Percentiles rank a stretch among this genome's conserved stretches.
Evolutionary conservation across 208 protist genomes (phyloP).

Genomic region (Trypanosoma scelopori): DNA sequence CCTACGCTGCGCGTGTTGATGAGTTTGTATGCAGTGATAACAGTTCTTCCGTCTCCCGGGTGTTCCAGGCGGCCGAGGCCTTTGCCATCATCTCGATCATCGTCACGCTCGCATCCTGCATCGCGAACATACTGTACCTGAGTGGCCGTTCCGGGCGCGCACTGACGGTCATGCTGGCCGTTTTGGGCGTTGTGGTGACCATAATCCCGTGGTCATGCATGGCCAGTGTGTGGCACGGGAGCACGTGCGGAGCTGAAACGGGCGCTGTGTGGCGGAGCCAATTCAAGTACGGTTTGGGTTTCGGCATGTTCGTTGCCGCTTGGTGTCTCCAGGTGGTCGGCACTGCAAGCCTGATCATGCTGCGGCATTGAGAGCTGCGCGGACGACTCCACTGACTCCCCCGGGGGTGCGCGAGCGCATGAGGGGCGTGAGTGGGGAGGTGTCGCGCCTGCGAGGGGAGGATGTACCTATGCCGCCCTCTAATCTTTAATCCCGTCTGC

Average conservation of each 20-base stretch:
- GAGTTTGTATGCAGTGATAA: slow-evolving; percentile 18
- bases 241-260: slow-evolving; percentile 31
- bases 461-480: no score
- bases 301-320: slow-evolving; percentile 42
- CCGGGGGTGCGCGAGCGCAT: no score
- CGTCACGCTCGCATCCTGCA: slow-evolving; percentile 30
- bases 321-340: slow-evolving; percentile 47
- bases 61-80: slow-evolving; percentile 52
- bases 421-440: no score
- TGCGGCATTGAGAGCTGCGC: not conserved
- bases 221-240: slow-evolving; percentile 40
- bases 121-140: slow-evolving; percentile 36
- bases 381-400: no score
- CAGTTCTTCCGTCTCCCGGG: slow-evolving; percentile 21
- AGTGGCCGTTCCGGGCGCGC: slow-evolving; percentile 29
- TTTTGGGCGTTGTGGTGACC: slow-evolving; percentile 23
- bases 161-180: slow-evolving; percentile 28
- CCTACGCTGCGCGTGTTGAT: slow-evolving; percentile 39
- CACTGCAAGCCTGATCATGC: slow-evolving; percentile 33
- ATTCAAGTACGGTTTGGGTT: slow-evolving; percentile 49
- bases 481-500: no score
- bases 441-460: no score
- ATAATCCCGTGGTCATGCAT: slow-evolving; percentile 62
- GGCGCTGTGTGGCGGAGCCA: slow-evolving; percentile 26
- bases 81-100: slow-evolving; percentile 65